These are phyloP conservation scores for Plasmodium gonderi DNA, from an alignment of 169 alveolate species.

Conservation along the genomic window DNA sequence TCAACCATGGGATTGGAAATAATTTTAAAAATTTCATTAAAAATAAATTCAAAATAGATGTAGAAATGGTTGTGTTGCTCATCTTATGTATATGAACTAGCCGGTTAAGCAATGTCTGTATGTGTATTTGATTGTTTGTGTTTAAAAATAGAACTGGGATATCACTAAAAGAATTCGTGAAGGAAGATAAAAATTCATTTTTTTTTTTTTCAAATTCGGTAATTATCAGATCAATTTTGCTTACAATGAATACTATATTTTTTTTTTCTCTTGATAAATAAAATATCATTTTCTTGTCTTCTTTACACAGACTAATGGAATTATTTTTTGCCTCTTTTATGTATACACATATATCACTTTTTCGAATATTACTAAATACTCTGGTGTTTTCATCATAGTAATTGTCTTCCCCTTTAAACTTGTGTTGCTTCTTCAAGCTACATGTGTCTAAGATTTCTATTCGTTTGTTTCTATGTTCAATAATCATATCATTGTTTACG, in stretches of 20 bases:
- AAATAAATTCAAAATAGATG: slow-evolving; percentile 38
- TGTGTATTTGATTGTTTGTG: slow-evolving; percentile 27
- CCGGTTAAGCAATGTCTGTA: slow-evolving; percentile 10
- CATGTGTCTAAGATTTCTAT: slow-evolving; percentile 55
- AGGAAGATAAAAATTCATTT: slow-evolving; percentile 30
- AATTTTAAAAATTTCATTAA: slow-evolving; percentile 23
- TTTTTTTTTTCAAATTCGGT: slow-evolving; percentile 36
- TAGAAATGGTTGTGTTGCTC: slow-evolving; percentile 30
- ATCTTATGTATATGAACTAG: slow-evolving; percentile 25
- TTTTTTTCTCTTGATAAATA: slow-evolving; percentile 53
- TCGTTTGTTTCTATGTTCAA: slow-evolving; percentile 10
- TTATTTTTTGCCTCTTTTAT: slow-evolving; percentile 62
- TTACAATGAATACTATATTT: slow-evolving; percentile 33
- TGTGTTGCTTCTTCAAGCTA: slow-evolving; percentile 56
- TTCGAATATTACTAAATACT: slow-evolving; percentile 40
- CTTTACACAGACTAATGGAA: slow-evolving; percentile 16
- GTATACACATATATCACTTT: slow-evolving; percentile 48
- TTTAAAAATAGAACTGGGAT: slow-evolving; percentile 42
- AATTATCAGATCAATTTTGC: slow-evolving; percentile 26
- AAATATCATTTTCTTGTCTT: slow-evolving; percentile 58
- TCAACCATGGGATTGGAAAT: slow-evolving; percentile 65
- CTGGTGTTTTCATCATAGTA: slow-evolving; percentile 6
- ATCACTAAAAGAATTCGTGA: slow-evolving; percentile 15
- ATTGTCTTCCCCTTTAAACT: slow-evolving; percentile 30
- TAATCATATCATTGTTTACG: slow-evolving; percentile 26